These are phyloP conservation scores for Arabidopsis hybrid DNA, from an alignment of 441 rosid genomes.

Conservation along the genomic window DNA sequence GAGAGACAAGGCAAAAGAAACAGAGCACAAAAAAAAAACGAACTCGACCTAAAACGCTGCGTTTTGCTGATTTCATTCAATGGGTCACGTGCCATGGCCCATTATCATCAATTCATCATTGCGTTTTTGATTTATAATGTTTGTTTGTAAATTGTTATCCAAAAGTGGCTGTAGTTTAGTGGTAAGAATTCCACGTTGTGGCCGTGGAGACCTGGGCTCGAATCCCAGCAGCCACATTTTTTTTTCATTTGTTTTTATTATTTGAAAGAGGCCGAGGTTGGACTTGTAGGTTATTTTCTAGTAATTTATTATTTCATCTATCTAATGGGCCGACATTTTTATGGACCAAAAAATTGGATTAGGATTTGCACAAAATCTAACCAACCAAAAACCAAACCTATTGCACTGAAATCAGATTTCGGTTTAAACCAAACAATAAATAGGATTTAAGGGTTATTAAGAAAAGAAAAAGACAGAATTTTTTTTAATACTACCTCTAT, in stretches of 20 bases:
- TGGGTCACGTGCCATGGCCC: conserved; percentile 31
- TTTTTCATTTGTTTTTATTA: background rate
- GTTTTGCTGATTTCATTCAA: conserved; percentile 11
- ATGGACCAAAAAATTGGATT: no score
- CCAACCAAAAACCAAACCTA: no score
- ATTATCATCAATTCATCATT: background rate
- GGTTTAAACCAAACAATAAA: no score
- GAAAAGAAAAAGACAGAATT: no score
- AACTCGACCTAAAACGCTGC: conserved; percentile 25
- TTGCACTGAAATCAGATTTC: no score
- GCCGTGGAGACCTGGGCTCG: conserved; percentile 78
- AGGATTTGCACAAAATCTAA: no score
- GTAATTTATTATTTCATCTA: no score
- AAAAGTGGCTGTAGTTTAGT: conserved; percentile 70
- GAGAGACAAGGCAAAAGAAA: background rate
- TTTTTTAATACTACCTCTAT: no score
- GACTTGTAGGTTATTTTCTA: background rate
- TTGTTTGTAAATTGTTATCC: no score
- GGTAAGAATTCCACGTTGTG: conserved; percentile 74
- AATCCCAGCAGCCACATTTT: conserved; percentile 66
- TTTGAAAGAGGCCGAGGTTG: background rate
- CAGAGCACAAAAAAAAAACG: conserved; percentile 1
- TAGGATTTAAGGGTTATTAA: no score
- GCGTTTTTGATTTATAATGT: no score
- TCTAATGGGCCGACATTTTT: no score